Conservation (phyloP, 1,284 basidiomycete genomes). For the Ustilago trichophora region DNA sequence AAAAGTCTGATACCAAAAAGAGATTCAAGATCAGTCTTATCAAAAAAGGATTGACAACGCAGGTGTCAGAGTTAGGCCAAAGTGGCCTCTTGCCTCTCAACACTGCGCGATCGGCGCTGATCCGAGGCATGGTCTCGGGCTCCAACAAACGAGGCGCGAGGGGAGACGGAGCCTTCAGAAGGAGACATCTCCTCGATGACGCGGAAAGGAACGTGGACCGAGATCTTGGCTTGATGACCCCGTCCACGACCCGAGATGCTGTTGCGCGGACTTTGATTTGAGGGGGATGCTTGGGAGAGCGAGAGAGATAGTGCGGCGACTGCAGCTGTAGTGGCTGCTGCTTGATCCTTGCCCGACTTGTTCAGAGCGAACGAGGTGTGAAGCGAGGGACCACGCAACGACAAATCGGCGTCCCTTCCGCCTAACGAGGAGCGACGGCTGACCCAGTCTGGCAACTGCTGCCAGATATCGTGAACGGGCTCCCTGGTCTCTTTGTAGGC, state of each 20-base stretch:
- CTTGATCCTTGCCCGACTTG: slow-evolving; percentile 12
- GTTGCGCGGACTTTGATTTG: slow-evolving; percentile 29
- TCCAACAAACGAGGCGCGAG: slow-evolving; percentile 19
- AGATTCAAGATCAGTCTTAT: too few species aligned
- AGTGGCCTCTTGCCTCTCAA: slow-evolving; percentile 6
- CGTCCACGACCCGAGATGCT: slow-evolving; percentile 36
- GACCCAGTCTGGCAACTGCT: slow-evolving; percentile 46
- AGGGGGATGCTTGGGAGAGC: slow-evolving; percentile 16
- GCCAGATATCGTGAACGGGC: slow-evolving; percentile 44
- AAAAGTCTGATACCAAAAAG: too few species aligned
- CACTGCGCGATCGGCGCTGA: slow-evolving; percentile 9
- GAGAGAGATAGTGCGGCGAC: slow-evolving; percentile 7
- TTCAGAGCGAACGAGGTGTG: slow-evolving; percentile 10
- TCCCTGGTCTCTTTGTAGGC: slow-evolving; percentile 29
- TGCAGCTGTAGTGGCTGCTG: slow-evolving; percentile 1
- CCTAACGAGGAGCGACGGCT: slow-evolving; percentile 39
- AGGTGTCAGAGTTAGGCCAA: too few species aligned
- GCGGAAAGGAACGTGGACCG: slow-evolving; percentile 30
- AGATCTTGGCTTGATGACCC: slow-evolving; percentile 18
- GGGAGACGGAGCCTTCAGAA: slow-evolving; percentile 17
- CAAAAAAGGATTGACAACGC: too few species aligned
- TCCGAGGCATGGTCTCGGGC: slow-evolving; percentile 6
- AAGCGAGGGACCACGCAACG: slow-evolving; percentile 24
- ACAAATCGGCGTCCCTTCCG: slow-evolving; percentile 34
- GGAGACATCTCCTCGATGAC: slow-evolving; percentile 15